phyloP scores from a whole-genome alignment of 176 grass and related monocot genomes.

The Eragrostis curvula region DNA sequence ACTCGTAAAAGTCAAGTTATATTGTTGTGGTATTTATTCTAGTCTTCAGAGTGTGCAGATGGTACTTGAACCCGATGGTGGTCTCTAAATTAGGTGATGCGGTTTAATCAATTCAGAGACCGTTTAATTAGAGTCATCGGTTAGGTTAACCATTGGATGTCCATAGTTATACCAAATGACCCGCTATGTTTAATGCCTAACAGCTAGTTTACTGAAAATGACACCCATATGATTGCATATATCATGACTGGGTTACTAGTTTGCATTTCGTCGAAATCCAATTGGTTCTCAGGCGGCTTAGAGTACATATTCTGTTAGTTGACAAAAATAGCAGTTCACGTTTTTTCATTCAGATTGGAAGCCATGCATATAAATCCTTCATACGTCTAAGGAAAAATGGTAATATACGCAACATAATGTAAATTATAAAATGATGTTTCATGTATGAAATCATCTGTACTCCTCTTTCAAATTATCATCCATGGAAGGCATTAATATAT shows the following conservation, averaged over 20 bases:
- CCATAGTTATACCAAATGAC: not conserved
- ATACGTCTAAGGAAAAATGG: not conserved
- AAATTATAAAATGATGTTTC: not conserved
- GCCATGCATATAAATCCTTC: not conserved
- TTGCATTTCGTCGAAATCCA: not conserved
- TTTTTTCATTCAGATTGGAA: not conserved
- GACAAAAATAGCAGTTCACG: constrained; percentile 1
- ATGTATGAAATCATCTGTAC: not conserved
- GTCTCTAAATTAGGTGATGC: constrained; percentile 33
- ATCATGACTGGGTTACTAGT: not conserved
- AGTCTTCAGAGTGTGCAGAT: not conserved
- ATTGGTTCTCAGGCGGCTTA: not conserved
- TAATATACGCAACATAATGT: not conserved
- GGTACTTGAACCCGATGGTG: not conserved
- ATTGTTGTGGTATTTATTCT: not conserved
- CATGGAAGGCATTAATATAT: not conserved
- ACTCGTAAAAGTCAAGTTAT: not conserved
- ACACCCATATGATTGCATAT: constrained; percentile 14
- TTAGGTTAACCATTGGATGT: constrained; percentile 22
- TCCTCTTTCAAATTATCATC: not conserved
- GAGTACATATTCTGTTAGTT: not conserved
- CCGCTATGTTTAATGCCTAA: constrained; percentile 5
- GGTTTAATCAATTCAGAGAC: constrained; percentile 27
- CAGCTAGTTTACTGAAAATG: constrained; percentile 26
- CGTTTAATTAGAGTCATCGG: constrained; percentile 20